Conservation (phyloP, 352 stramenopile genomes). For the Globisporangium recalcitrans region DNA sequence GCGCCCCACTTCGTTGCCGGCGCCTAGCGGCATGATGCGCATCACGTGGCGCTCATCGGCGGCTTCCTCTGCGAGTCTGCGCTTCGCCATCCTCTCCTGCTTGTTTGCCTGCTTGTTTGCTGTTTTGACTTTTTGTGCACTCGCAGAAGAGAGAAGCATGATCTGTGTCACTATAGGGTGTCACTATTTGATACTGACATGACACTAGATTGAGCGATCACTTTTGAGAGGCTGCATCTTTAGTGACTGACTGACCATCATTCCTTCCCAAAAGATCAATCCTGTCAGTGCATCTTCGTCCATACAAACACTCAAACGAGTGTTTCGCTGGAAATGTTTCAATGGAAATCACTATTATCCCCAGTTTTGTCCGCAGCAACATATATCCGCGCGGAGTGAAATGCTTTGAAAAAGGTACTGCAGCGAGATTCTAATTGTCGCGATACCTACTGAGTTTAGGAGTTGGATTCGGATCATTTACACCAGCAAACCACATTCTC, state of each 20-base stretch:
- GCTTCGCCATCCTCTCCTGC: conserved; percentile 56
- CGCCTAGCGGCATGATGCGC: conserved; percentile 94
- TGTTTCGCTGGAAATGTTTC: too few relatives aligned
- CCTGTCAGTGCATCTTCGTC: too few relatives aligned
- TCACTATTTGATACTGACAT: neutral
- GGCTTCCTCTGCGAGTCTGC: conserved; percentile 59
- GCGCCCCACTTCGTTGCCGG: conserved; percentile 98
- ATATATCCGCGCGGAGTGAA: too few relatives aligned
- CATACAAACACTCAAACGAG: too few relatives aligned
- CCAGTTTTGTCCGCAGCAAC: too few relatives aligned
- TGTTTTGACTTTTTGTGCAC: neutral
- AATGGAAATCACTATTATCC: too few relatives aligned
- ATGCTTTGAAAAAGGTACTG: too few relatives aligned
- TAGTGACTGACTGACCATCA: neutral
- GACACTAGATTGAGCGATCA: neutral
- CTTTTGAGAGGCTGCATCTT: neutral
- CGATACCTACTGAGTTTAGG: too few relatives aligned
- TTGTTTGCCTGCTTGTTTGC: neutral
- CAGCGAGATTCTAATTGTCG: too few relatives aligned
- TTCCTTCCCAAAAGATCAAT: neutral
- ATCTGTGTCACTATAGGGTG: neutral
- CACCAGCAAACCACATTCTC: too few relatives aligned
- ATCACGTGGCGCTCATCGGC: conserved; percentile 88
- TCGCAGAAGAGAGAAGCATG: neutral
- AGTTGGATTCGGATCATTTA: too few relatives aligned